phyloP scores from a whole-genome alignment of 768 basidiomycete species.

The Lentinula aciculospora region DNA sequence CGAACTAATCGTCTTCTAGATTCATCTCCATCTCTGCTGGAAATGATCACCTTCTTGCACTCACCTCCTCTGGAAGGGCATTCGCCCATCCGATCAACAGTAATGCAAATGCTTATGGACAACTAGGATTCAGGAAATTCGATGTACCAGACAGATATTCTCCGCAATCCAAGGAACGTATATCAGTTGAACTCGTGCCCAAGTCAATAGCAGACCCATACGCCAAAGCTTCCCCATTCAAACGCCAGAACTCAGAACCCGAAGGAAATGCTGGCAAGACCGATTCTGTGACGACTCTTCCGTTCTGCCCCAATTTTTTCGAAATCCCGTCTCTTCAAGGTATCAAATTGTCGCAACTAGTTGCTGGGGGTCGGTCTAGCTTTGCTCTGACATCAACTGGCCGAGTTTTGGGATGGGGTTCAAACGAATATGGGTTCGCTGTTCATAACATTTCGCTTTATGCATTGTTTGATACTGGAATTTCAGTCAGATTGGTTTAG shows the following conservation, averaged over 20 bases:
- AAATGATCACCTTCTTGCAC: constrained; percentile 61
- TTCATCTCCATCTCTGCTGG: constrained; percentile 74
- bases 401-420: constrained; percentile 83
- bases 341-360: constrained; percentile 60
- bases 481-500: constrained; percentile 78
- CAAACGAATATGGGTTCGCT: constrained; percentile 76
- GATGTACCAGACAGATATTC: constrained; percentile 36
- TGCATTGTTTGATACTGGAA: not conserved
- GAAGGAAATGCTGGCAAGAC: constrained; percentile 21
- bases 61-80: constrained; percentile 69
- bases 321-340: constrained; percentile 73
- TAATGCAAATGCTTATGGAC: constrained; percentile 74
- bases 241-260: constrained; percentile 25
- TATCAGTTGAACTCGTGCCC: constrained; percentile 51
- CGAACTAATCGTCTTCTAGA: constrained; percentile 28
- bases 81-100: constrained; percentile 74
- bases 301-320: constrained; percentile 65
- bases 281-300: constrained; percentile 36
- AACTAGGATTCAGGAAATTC: constrained; percentile 74
- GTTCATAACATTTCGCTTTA: not conserved
- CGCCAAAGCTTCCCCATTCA: constrained; percentile 36
- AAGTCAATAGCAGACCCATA: constrained; percentile 49
- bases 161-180: constrained; percentile 22
- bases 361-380: constrained; percentile 67
- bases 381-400: constrained; percentile 66